A percentile compares a stretch with the other conserved stretches of the same genome.
Evolutionary conservation across 495 filamentous ascomycete species (phyloP).

Genomic region (Collariella sp.): DNA sequence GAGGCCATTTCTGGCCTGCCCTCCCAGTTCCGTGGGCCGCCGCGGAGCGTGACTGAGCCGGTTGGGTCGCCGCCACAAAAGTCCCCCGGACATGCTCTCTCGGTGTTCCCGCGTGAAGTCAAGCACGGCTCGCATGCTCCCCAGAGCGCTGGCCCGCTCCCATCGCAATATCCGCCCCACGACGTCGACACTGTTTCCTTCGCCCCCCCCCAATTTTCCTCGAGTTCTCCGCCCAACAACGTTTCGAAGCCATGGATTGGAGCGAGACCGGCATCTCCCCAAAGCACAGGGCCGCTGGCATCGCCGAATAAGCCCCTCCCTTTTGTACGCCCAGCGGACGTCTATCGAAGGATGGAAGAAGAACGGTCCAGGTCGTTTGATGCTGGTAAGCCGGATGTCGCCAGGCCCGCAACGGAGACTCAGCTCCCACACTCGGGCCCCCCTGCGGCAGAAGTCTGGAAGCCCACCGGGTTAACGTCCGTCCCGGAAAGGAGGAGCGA

Average conservation of each 20-base stretch:
- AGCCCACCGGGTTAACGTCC: conserved; percentile 36
- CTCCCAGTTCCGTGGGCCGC: not conserved
- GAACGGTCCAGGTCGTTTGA: conserved; percentile 48
- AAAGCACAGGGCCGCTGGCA: conserved; percentile 12
- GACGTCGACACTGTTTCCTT: not conserved
- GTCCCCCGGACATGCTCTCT: not conserved
- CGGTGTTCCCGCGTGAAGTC: conserved; percentile 1
- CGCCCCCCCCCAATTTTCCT: conserved; percentile 13
- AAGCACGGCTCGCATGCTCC: conserved; percentile 15
- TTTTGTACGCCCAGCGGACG: conserved; percentile 68
- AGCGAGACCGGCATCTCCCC: conserved; percentile 31
- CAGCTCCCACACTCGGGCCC: not conserved
- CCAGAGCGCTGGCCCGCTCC: conserved; percentile 18
- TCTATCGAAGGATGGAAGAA: conserved; percentile 65
- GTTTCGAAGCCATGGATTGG: conserved; percentile 22
- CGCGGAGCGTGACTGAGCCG: conserved; percentile 11
- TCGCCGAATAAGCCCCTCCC: conserved; percentile 43
- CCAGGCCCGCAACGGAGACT: conserved; percentile 16
- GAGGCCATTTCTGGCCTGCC: not conserved
- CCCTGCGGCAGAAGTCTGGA: not conserved
- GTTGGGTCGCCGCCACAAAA: conserved; percentile 1
- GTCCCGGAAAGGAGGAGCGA: conserved; percentile 53
- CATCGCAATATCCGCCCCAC: conserved; percentile 41
- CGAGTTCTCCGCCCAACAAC: conserved; percentile 6
- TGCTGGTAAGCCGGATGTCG: conserved; percentile 40